These are phyloP conservation scores for Castanea crenata DNA, from an alignment of 306 rosid species.

Conservation along the genomic window DNA sequence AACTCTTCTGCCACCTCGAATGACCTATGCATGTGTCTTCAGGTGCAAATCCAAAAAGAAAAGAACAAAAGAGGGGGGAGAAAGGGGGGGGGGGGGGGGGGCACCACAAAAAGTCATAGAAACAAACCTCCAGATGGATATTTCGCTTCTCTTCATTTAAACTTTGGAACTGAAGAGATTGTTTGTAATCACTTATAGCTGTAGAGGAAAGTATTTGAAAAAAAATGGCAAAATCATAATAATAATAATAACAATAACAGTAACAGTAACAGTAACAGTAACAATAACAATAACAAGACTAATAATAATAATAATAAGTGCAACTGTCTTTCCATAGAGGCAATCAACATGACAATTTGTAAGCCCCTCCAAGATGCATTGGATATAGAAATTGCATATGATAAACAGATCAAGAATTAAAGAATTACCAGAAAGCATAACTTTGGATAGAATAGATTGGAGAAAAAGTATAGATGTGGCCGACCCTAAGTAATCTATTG, in stretches of 20 bases:
- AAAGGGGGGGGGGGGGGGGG: neutral
- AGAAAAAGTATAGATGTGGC: no score
- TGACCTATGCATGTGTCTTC: slow-evolving; percentile 48
- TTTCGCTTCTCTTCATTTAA: slow-evolving; percentile 94
- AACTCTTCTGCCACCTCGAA: slow-evolving; percentile 85
- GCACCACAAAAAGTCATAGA: neutral
- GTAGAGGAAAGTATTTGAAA: slow-evolving; percentile 14
- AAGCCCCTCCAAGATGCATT: neutral
- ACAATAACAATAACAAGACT: no score
- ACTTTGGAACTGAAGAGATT: slow-evolving; percentile 93
- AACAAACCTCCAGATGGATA: slow-evolving; percentile 76
- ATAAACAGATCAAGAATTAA: neutral
- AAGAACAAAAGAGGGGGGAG: neutral
- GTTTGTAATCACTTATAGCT: slow-evolving; percentile 94
- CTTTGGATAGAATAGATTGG: no score
- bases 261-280: no score
- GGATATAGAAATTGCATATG: neutral
- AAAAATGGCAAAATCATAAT: slow-evolving; percentile 15
- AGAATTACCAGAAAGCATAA: neutral
- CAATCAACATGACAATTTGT: slow-evolving; percentile 2
- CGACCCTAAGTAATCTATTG: no score
- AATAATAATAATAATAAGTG: neutral
- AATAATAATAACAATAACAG: neutral
- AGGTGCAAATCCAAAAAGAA: slow-evolving; percentile 6
- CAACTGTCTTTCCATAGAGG: neutral